Evolutionary conservation across 176 grass and related monocot genomes (phyloP).

Genomic region (Metroxylon sagu): DNA sequence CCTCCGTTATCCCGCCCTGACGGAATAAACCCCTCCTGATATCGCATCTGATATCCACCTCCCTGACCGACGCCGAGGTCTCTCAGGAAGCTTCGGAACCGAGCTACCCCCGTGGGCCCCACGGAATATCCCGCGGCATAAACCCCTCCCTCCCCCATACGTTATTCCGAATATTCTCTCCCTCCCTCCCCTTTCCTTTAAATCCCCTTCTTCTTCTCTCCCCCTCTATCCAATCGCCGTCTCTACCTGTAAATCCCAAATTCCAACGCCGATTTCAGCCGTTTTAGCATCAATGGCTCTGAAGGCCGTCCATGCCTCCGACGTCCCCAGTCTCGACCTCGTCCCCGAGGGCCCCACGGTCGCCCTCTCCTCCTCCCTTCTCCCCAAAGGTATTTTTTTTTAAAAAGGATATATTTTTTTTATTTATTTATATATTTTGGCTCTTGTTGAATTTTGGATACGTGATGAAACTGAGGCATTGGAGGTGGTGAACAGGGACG

Average conservation of each 20-base stretch:
- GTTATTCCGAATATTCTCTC: slow-evolving; percentile 16
- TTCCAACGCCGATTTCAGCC: too few species aligned
- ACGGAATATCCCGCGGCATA: slow-evolving; percentile 27
- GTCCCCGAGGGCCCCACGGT: slow-evolving; percentile 23
- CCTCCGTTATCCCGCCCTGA: too few species aligned
- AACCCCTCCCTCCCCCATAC: neutral
- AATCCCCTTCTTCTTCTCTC: neutral
- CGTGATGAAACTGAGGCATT: too few species aligned
- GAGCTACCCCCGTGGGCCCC: neutral
- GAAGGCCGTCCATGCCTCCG: slow-evolving; percentile 69
- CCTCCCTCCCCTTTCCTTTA: neutral
- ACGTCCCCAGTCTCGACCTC: slow-evolving; percentile 47
- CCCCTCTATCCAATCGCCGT: neutral
- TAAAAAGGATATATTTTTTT: too few species aligned
- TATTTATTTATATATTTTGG: too few species aligned
- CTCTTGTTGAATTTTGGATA: too few species aligned
- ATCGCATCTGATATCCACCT: too few species aligned
- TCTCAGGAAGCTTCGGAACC: neutral
- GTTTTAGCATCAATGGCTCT: slow-evolving; percentile 33
- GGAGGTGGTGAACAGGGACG: slow-evolving; percentile 3
- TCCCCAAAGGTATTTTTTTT: slow-evolving; percentile 19
- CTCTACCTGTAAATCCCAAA: too few species aligned
- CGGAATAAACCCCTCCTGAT: too few species aligned
- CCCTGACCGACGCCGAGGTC: too few species aligned
- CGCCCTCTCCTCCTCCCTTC: slow-evolving; percentile 23